Evolutionary conservation across 1,284 basidiomycete species (phyloP).

Genomic region (Inonotus obliquus): DNA sequence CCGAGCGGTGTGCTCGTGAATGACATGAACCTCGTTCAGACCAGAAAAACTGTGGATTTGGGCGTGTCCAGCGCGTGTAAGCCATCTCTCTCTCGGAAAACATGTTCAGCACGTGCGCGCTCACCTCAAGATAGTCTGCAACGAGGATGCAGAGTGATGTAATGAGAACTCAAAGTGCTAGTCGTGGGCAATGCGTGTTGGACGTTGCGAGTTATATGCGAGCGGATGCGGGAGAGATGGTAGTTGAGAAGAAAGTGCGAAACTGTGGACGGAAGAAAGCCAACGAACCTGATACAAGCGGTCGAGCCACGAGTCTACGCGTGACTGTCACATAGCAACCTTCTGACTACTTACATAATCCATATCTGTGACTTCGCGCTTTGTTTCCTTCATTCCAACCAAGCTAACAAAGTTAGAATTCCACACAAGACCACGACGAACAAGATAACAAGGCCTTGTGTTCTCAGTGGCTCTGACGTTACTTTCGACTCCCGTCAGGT

Average conservation of each 20-base stretch:
- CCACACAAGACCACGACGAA: neutral
- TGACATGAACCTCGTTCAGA: slow-evolving; percentile 55
- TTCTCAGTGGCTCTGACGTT: neutral
- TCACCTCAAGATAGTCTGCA: slow-evolving; percentile 5
- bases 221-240: neutral
- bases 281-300: neutral
- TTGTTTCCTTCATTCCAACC: neutral
- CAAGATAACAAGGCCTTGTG: neutral
- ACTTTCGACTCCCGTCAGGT: neutral
- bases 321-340: slow-evolving; percentile 5
- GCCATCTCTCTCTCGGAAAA: slow-evolving; percentile 1
- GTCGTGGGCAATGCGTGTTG: neutral
- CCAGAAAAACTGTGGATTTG: slow-evolving; percentile 2
- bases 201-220: neutral
- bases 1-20: slow-evolving; percentile 77
- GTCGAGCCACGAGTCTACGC: neutral
- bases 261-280: neutral
- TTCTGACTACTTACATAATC: neutral
- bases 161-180: neutral
- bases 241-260: neutral
- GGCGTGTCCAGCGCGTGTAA: slow-evolving; percentile 16
- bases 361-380: neutral
- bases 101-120: slow-evolving; percentile 14
- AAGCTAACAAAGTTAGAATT: neutral
- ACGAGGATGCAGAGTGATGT: slow-evolving; percentile 1